These are phyloP conservation scores for Ilyonectria robusta DNA, from an alignment of 2,329 filamentous ascomycete species.

Conservation along the genomic window DNA sequence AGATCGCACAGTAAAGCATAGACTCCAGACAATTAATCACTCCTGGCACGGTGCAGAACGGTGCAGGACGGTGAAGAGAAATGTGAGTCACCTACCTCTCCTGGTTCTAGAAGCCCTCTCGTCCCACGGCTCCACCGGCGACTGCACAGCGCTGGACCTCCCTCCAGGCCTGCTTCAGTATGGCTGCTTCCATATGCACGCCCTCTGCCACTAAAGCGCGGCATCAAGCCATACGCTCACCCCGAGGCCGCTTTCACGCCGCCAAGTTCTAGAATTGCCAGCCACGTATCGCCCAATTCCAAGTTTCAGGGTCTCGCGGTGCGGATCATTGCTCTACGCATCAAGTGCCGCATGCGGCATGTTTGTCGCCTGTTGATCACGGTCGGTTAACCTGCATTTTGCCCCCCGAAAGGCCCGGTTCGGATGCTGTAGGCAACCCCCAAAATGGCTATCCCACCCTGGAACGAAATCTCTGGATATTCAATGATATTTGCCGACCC, in stretches of 20 bases:
- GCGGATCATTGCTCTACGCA: slow-evolving; percentile 2
- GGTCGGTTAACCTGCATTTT: not conserved
- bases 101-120: slow-evolving; percentile 24
- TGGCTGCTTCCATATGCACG: not conserved
- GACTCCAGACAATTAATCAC: not conserved
- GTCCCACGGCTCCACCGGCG: slow-evolving; percentile 22
- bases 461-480: slow-evolving; percentile 1
- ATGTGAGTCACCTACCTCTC: slow-evolving; percentile 27
- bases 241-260: not conserved
- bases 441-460: slow-evolving; percentile 7
- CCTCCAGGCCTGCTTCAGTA: not conserved
- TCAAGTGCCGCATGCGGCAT: not conserved
- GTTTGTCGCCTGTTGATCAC: not conserved
- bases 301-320: slow-evolving; percentile 4
- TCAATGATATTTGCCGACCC: not conserved
- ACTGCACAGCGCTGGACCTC: slow-evolving; percentile 16
- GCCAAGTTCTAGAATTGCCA: not conserved
- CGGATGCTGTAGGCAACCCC: not conserved
- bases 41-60: not conserved
- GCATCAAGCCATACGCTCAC: slow-evolving; percentile 6
- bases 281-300: not conserved
- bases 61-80: not conserved
- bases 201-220: not conserved
- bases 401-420: not conserved
- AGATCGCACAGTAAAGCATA: not conserved